A percentile compares a stretch with the other conserved stretches of the same genome.
Evolutionary conservation across 176 grass and related monocot genomes (phyloP).

Genomic region (Oryza officinalis): DNA sequence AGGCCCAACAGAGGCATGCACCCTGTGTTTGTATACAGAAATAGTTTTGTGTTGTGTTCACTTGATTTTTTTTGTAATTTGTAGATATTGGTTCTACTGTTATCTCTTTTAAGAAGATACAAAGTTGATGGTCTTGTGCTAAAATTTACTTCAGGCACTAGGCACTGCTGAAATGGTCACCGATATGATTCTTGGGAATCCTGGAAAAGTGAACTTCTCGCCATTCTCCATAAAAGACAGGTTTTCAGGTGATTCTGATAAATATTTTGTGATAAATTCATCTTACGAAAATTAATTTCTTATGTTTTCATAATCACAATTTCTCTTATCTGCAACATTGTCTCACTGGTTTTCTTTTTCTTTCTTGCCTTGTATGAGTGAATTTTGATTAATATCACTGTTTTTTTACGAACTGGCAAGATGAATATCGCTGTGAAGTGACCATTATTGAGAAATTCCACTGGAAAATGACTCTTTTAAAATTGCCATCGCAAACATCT

Average conservation of each 20-base stretch:
- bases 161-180: conserved; percentile 96
- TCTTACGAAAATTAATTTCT: not conserved
- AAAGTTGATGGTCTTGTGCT: conserved; percentile 34
- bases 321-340: no score
- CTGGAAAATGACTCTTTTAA: not conserved
- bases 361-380: not conserved
- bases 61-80: not conserved
- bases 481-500: not conserved
- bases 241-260: conserved; percentile 60
- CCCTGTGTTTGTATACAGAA: not conserved
- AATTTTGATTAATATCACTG: no score
- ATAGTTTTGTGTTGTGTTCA: not conserved
- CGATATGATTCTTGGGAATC: conserved; percentile 78
- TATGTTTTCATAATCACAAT: not conserved
- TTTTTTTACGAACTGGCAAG: no score
- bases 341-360: conserved; percentile 24
- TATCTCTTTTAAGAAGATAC: conserved; percentile 17
- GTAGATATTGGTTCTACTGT: conserved; percentile 11
- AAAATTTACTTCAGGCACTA: conserved; percentile 66
- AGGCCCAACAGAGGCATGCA: not conserved
- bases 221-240: conserved; percentile 73
- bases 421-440: no score
- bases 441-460: no score
- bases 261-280: not conserved
- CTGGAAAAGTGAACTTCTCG: conserved; percentile 56